phyloP scores from a whole-genome alignment of 176 grass and related monocot species.

The sorghum (Sorghum bicolor) region Sorghum_bicolor_NCBIv3 NC_012872.2:67027501-67028000 shows the following conservation, averaged over 20 bases:
- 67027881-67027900: conserved; percentile 92
- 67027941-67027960: conserved; percentile 76
- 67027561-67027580: conserved; percentile 94
- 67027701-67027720: conserved; percentile 98
- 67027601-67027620: conserved; percentile 36
- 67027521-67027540: conserved; percentile 73
- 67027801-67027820: conserved; percentile 24
- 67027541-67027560: conserved; percentile 70
- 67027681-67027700: conserved; percentile 71
- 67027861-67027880: conserved; percentile 87
- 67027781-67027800: conserved; percentile 54
- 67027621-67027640: conserved; percentile 26
- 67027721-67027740: conserved; percentile 38
- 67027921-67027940: conserved; percentile 68
- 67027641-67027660: conserved; percentile 68
- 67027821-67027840: conserved; percentile 45
- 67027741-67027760: conserved; percentile 90
- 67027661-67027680: conserved; percentile 42
- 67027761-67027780: conserved; percentile 93
- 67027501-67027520: conserved; percentile 69
- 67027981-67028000: conserved; percentile 20
- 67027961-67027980: conserved; percentile 20
- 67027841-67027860: conserved; percentile 11
- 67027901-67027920: conserved; percentile 96
- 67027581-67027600: conserved; percentile 45